Conservation (phyloP, 768 basidiomycete genomes). For the Boletus rubescentipes region DNA sequence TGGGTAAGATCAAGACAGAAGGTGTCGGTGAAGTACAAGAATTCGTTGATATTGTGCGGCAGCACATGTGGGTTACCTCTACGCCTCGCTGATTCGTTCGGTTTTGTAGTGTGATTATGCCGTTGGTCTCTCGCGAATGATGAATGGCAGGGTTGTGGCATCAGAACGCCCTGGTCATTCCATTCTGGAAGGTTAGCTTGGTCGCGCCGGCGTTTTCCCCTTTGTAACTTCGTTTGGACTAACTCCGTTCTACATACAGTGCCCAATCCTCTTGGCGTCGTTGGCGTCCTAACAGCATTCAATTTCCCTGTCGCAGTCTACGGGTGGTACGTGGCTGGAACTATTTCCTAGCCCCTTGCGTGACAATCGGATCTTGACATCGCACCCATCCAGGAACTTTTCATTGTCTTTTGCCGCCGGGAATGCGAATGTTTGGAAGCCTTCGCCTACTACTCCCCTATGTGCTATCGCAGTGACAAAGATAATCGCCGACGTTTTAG, state of each 20-base stretch:
- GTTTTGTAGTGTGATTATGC: constrained; percentile 81
- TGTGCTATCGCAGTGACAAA: constrained; percentile 90
- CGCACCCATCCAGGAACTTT: constrained; percentile 67
- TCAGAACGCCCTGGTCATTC: constrained; percentile 90
- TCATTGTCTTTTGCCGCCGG: constrained; percentile 85
- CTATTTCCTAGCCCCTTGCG: background rate
- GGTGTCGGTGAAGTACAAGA: constrained; percentile 94
- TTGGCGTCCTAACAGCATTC: constrained; percentile 85
- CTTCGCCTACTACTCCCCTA: constrained; percentile 83
- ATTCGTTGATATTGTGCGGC: constrained; percentile 87
- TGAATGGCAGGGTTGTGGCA: constrained; percentile 85
- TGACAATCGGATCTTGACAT: constrained; percentile 9
- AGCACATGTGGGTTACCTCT: background rate
- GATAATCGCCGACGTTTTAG: constrained; percentile 78
- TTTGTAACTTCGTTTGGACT: constrained; percentile 3
- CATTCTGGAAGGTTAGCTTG: constrained; percentile 74
- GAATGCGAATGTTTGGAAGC: constrained; percentile 96
- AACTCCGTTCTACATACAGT: constrained; percentile 46
- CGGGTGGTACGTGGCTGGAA: constrained; percentile 62
- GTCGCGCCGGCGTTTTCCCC: background rate
- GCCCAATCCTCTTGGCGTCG: constrained; percentile 82
- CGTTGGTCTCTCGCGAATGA: constrained; percentile 90
- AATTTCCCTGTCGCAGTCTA: constrained; percentile 96
- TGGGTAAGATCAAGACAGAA: constrained; percentile 91
- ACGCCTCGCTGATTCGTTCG: constrained; percentile 8